phyloP scores from a whole-genome alignment of 164 flowering plant genomes.

The Umbilicus rupestris region DNA sequence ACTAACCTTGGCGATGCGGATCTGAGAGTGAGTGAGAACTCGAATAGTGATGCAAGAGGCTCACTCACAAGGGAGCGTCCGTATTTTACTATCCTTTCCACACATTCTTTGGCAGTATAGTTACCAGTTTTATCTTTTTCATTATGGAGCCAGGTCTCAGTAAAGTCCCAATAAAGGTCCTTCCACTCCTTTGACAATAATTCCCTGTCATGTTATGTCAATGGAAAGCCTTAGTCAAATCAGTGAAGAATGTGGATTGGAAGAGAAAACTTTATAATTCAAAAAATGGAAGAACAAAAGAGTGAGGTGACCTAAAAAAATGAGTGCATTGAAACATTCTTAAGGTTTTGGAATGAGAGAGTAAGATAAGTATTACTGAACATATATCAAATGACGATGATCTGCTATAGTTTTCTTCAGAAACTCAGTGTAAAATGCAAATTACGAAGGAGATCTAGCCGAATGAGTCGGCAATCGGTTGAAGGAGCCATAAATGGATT shows the following conservation, averaged over 20 bases:
- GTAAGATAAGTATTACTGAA: too few species aligned
- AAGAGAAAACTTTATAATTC: not conserved
- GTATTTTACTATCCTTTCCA: constrained; percentile 42
- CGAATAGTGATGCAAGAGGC: constrained; percentile 67
- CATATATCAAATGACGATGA: not conserved
- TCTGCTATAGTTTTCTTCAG: too few species aligned
- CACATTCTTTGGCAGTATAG: constrained; percentile 63
- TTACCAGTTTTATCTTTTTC: constrained; percentile 30
- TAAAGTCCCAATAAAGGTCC: constrained; percentile 74
- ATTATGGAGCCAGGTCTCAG: constrained; percentile 51
- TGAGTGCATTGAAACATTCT: too few species aligned
- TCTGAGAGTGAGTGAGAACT: constrained; percentile 72
- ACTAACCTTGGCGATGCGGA: constrained; percentile 94
- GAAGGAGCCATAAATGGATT: not conserved
- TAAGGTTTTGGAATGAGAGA: too few species aligned
- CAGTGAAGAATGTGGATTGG: not conserved
- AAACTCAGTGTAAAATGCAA: too few species aligned
- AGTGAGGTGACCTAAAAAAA: too few species aligned
- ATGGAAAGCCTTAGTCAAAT: not conserved
- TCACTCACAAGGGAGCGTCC: constrained; percentile 54
- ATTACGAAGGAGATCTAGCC: too few species aligned
- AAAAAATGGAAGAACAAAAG: too few species aligned
- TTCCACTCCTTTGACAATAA: constrained; percentile 78
- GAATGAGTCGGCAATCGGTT: too few species aligned
- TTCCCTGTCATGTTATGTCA: constrained; percentile 41